phyloP scores from a whole-genome alignment of 495 filamentous ascomycete genomes.

The Jackrogersella multiformis region DNA sequence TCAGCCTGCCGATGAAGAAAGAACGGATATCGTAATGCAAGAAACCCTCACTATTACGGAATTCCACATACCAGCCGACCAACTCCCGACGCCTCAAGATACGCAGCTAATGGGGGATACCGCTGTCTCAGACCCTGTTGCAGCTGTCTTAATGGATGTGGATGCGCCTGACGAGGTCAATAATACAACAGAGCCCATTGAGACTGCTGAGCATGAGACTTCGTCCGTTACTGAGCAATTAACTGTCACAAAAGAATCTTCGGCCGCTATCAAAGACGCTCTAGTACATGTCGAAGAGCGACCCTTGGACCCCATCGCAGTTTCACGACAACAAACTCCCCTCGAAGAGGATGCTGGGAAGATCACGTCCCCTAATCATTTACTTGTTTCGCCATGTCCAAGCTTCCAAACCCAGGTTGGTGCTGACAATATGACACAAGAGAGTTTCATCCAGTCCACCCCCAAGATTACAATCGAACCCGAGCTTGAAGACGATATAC shows the following conservation, averaged over 20 bases:
- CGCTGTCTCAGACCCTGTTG: background rate
- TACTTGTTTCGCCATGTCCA: constrained; percentile 16
- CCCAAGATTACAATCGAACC: background rate
- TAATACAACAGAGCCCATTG: background rate
- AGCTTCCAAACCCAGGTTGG: constrained; percentile 39
- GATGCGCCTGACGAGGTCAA: constrained; percentile 6
- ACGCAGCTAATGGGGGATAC: constrained; percentile 24
- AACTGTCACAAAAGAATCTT: background rate
- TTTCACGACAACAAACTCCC: constrained; percentile 3
- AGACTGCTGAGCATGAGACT: background rate
- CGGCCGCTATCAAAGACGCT: background rate
- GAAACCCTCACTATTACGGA: constrained; percentile 5
- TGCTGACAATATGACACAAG: constrained; percentile 15
- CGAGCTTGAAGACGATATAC: constrained; percentile 5
- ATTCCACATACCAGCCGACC: constrained; percentile 8
- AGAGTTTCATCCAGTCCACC: constrained; percentile 5
- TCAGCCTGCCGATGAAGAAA: constrained; percentile 13
- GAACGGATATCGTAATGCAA: background rate
- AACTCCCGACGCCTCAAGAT: constrained; percentile 39
- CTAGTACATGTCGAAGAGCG: background rate
- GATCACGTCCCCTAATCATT: background rate
- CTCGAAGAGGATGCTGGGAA: background rate
- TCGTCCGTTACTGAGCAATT: constrained; percentile 2
- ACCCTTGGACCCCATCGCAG: background rate
- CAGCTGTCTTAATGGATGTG: constrained; percentile 14